A percentile compares a stretch with the other conserved stretches of the same genome.
phyloP scores from a whole-genome alignment of 1,284 basidiomycete genomes.

The Boletellus dicymbophilus region DNA sequence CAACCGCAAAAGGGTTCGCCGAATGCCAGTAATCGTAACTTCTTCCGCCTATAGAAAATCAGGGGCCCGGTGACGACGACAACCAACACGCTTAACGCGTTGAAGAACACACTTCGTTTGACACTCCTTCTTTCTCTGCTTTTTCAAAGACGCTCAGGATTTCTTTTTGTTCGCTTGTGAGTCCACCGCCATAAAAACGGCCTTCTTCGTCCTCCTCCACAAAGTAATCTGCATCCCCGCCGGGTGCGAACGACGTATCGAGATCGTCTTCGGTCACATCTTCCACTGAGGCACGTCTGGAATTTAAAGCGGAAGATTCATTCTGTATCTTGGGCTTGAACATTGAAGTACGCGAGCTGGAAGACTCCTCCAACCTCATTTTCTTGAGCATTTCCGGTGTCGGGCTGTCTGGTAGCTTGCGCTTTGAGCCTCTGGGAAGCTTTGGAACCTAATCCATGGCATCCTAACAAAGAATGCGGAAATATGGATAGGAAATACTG shows the following conservation, averaged over 20 bases:
- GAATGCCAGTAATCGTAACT: constrained; percentile 69
- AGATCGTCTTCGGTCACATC: constrained; percentile 55
- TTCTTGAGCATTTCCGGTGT: constrained; percentile 81
- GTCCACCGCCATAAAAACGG: constrained; percentile 90
- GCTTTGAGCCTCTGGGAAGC: constrained; percentile 66
- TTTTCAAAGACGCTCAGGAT: constrained; percentile 89
- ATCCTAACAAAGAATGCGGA: constrained; percentile 1
- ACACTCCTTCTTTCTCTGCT: constrained; percentile 59
- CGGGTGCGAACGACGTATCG: constrained; percentile 67
- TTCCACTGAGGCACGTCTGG: constrained; percentile 54
- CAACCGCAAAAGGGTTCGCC: constrained; percentile 78
- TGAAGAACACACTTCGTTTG: constrained; percentile 62
- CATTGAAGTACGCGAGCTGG: constrained; percentile 1
- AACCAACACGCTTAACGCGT: constrained; percentile 12
- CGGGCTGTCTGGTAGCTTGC: constrained; percentile 82
- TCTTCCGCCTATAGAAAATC: constrained; percentile 59
- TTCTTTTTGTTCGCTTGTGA: constrained; percentile 89
- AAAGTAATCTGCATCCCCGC: constrained; percentile 88
- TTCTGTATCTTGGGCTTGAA: constrained; percentile 25
- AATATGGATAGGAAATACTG: constrained; percentile 12
- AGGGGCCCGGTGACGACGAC: constrained; percentile 24
- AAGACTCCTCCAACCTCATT: constrained; percentile 56
- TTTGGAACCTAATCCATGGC: constrained; percentile 59
- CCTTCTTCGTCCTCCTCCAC: constrained; percentile 91
- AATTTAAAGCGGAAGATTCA: constrained; percentile 23